Conservation (phyloP, 768 basidiomycete species). For the Obba rivulosa region DNA sequence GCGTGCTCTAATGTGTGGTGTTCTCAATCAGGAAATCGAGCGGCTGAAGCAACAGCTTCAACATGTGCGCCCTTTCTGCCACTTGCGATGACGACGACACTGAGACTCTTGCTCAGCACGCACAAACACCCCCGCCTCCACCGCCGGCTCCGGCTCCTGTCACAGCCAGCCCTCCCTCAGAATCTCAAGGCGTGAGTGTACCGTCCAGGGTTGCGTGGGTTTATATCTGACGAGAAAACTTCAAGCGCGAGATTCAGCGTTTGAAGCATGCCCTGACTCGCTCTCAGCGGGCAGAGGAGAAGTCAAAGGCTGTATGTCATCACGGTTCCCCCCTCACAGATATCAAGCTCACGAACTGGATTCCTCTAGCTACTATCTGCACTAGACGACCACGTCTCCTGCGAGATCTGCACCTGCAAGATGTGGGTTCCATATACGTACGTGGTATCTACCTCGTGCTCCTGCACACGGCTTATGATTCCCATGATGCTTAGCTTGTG, state of each 20-base stretch:
- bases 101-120: not conserved
- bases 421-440: constrained; percentile 70
- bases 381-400: constrained; percentile 50
- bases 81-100: not conserved
- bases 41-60: not conserved
- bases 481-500: constrained; percentile 53
- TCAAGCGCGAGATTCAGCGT: not conserved
- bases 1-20: not conserved
- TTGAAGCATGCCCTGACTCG: not conserved
- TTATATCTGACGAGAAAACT: too few relatives aligned
- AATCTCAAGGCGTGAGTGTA: too few relatives aligned
- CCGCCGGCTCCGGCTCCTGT: too few relatives aligned
- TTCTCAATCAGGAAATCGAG: constrained; percentile 6
- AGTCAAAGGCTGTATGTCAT: not conserved
- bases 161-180: too few relatives aligned
- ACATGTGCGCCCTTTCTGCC: too few relatives aligned
- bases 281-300: not conserved
- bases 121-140: too few relatives aligned
- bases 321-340: not conserved
- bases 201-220: not conserved
- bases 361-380: constrained; percentile 2
- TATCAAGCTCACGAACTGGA: not conserved
- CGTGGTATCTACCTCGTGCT: constrained; percentile 19
- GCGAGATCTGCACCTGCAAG: constrained; percentile 58
- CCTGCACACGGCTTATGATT: not conserved